Conservation (phyloP, 805 yeast genomes). For the Nematodospora valgi region DNA sequence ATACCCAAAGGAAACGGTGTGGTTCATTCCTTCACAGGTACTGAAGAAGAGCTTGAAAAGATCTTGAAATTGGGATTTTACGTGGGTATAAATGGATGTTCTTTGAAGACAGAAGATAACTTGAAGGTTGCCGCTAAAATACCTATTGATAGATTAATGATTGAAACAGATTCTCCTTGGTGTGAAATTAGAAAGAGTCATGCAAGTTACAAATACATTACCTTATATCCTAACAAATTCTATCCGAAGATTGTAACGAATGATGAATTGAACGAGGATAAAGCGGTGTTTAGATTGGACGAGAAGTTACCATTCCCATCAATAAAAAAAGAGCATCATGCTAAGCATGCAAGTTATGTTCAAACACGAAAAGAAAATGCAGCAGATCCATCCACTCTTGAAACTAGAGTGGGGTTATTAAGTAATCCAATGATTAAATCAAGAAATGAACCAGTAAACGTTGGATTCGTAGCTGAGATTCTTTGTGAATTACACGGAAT, state of each 20-base stretch:
- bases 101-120: constrained; percentile 75
- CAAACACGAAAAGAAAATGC: constrained; percentile 9
- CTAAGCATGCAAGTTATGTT: constrained; percentile 23
- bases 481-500: constrained; percentile 31
- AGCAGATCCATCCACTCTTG: constrained; percentile 9
- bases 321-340: constrained; percentile 61
- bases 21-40: constrained; percentile 94
- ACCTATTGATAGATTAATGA: constrained; percentile 69
- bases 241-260: constrained; percentile 41
- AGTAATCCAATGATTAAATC: constrained; percentile 62
- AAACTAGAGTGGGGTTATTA: constrained; percentile 20
- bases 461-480: constrained; percentile 71
- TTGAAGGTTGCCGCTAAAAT: constrained; percentile 59
- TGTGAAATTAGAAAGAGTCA: constrained; percentile 88
- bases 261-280: constrained; percentile 13
- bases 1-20: constrained; percentile 59
- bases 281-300: constrained; percentile 32
- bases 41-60: constrained; percentile 55
- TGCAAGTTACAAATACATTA: constrained; percentile 60
- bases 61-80: constrained; percentile 59
- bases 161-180: constrained; percentile 99
- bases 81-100: constrained; percentile 91
- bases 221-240: constrained; percentile 52
- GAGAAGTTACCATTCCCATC: constrained; percentile 58
- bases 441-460: constrained; percentile 88